Evolutionary conservation across 345 rosid genomes (phyloP).

Genomic region (Populus pruinosa): DNA sequence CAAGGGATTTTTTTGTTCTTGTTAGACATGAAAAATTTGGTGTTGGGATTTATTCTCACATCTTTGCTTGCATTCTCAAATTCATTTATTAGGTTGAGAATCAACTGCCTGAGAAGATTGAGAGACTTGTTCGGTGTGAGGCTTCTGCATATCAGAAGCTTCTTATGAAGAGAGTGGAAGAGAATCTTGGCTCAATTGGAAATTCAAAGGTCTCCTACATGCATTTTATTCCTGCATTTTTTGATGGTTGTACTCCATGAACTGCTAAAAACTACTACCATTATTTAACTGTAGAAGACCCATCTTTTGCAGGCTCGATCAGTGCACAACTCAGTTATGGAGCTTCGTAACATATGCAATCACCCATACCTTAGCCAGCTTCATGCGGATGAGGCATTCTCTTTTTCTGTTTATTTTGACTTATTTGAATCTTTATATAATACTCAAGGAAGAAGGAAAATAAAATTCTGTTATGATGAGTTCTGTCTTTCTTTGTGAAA

Average conservation of each 20-base stretch:
- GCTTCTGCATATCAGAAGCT: slow-evolving; percentile 96
- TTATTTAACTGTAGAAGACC: slow-evolving; percentile 2
- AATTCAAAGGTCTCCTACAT: slow-evolving; percentile 57
- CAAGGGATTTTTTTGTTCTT: neutral
- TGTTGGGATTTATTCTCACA: neutral
- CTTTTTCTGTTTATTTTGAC: slow-evolving; percentile 11
- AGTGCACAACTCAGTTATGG: slow-evolving; percentile 95
- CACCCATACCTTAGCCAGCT: slow-evolving; percentile 97
- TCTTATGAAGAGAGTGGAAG: slow-evolving; percentile 89
- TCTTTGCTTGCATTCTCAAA: slow-evolving; percentile 13
- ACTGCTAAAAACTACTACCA: neutral
- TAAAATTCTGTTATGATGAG: neutral
- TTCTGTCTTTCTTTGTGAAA: slow-evolving; percentile 4
- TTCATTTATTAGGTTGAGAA: slow-evolving; percentile 69
- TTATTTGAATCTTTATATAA: slow-evolving; percentile 5
- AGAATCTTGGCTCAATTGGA: slow-evolving; percentile 84
- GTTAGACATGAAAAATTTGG: neutral
- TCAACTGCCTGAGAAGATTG: slow-evolving; percentile 86
- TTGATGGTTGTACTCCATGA: slow-evolving; percentile 7
- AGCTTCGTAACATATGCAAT: slow-evolving; percentile 92
- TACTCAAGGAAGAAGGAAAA: slow-evolving; percentile 1
- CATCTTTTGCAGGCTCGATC: slow-evolving; percentile 56
- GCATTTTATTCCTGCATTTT: neutral
- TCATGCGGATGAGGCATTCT: slow-evolving; percentile 77
- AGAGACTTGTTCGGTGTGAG: slow-evolving; percentile 84